Evolutionary conservation across 495 filamentous ascomycete genomes (phyloP), one percentile per base, ranked within the genome.

Genomic region (Tuber aestivum): DNA sequence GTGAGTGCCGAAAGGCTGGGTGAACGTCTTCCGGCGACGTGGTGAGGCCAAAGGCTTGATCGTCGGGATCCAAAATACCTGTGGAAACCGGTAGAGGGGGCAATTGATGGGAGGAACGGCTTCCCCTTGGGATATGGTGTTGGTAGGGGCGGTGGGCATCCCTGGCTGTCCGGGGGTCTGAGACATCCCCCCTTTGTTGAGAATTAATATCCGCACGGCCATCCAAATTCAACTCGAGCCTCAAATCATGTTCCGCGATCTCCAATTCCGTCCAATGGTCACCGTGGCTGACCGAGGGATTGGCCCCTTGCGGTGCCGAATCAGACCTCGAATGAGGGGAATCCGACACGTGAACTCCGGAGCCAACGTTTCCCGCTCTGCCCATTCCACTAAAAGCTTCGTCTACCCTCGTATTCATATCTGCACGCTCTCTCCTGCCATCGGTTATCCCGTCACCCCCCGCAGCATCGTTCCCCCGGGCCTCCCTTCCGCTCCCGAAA

Each of bases 131-230:
- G 70, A 70, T 79, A 71, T 44, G 72, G 72, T 71, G 40, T 21
- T 70, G 35, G 70, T 71, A 72, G 20, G 69, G 69, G 71, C 61
- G 76, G 71, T 79, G 45, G 12, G 70, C 72, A 65, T 72, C 61
- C 70, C 61, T 70, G 61, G 70, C 70, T 61, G 69, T 75, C 48
- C 42, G 41, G 70, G 74, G 56, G 38, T 56, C 78, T 79, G 78
- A 79, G 78, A 79, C 78, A 79, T 77, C 77, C 6, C 72, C 45
- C 74, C 74, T 77, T 77, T 76, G 75, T 61, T 68, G 68, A 77
- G 69, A 70, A 65, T 73, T 75, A 70, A 56, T 75, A 50, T 79
- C 78, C 65, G 78, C 78, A 79, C 78, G 77, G 61, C 70, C 78
- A 48, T 79, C 78, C 78, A 79, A 79, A 73, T 79, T 70, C 72